Conservation (phyloP, 768 basidiomycete genomes). For the Pholiota conissans region DNA sequence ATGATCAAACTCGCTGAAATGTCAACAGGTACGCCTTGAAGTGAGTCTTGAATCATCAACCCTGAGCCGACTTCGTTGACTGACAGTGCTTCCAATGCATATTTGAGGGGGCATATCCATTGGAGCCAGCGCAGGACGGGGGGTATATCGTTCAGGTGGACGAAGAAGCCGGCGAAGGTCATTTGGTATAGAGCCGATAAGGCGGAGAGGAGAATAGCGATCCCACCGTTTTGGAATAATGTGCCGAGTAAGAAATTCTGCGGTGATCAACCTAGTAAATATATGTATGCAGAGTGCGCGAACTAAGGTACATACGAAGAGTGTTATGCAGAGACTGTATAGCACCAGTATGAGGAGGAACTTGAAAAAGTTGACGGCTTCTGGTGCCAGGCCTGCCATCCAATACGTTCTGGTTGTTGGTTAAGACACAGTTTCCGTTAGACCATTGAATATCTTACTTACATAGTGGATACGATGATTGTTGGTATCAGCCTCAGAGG, state of each 20-base stretch:
- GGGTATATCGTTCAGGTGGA: slow-evolving; percentile 82
- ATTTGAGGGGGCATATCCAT: slow-evolving; percentile 87
- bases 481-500: slow-evolving; percentile 89
- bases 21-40: slow-evolving; percentile 80
- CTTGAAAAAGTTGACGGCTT: slow-evolving; percentile 89
- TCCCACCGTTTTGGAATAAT: slow-evolving; percentile 81
- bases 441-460: no score
- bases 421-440: no score
- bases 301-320: slow-evolving; percentile 67
- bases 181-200: slow-evolving; percentile 76
- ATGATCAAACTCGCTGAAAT: slow-evolving; percentile 85
- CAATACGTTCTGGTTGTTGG: slow-evolving; percentile 85
- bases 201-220: slow-evolving; percentile 87
- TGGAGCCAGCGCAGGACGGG: slow-evolving; percentile 93
- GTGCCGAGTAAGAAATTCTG: slow-evolving; percentile 91
- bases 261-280: background rate
- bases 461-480: slow-evolving; percentile 84
- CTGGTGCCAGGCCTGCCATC: slow-evolving; percentile 88
- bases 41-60: slow-evolving; percentile 74
- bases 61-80: slow-evolving; percentile 94
- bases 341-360: slow-evolving; percentile 88
- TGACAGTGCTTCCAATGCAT: slow-evolving; percentile 78
- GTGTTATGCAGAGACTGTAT: slow-evolving; percentile 82
- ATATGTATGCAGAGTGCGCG: no score
- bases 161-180: slow-evolving; percentile 93